Conservation (phyloP, 805 yeast species). For the Suhomyces sp. region DNA sequence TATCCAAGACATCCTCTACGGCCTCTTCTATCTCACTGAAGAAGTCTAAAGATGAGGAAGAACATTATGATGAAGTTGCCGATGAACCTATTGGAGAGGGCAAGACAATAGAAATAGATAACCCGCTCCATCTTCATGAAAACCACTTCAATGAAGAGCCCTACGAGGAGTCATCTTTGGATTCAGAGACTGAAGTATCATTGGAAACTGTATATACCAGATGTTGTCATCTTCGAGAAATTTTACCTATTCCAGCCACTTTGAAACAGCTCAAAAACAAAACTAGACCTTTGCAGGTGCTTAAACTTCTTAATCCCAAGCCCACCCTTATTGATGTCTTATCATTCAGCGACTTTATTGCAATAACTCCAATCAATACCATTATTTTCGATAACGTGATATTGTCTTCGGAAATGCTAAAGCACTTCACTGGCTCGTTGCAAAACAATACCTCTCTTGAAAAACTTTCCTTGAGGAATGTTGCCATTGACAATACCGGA, state of each 20-base stretch:
- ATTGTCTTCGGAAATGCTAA: constrained; percentile 53
- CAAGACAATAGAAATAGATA: constrained; percentile 54
- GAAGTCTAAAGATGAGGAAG: constrained; percentile 16
- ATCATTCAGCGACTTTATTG: constrained; percentile 55
- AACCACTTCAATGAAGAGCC: constrained; percentile 38
- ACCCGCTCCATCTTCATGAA: constrained; percentile 64
- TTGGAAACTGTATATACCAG: constrained; percentile 50
- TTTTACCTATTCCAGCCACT: constrained; percentile 50
- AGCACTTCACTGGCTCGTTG: constrained; percentile 47
- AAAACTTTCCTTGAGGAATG: constrained; percentile 53
- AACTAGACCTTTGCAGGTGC: constrained; percentile 49
- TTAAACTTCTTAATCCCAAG: constrained; percentile 55
- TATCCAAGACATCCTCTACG: constrained; percentile 15
- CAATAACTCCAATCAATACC: constrained; percentile 54
- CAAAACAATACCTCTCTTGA: constrained; percentile 43
- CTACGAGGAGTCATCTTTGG: constrained; percentile 15
- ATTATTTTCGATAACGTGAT: constrained; percentile 57
- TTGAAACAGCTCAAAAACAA: constrained; percentile 53
- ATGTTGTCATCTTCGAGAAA: constrained; percentile 49
- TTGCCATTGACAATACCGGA: constrained; percentile 50
- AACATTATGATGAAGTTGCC: constrained; percentile 16
- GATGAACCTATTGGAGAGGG: constrained; percentile 4
- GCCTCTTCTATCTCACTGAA: not conserved
- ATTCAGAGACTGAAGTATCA: constrained; percentile 24
- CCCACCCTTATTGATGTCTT: constrained; percentile 57